These are phyloP conservation scores for Neopestalotiopsis sp. DNA, from an alignment of 2,329 filamentous ascomycete species.

Conservation along the genomic window DNA sequence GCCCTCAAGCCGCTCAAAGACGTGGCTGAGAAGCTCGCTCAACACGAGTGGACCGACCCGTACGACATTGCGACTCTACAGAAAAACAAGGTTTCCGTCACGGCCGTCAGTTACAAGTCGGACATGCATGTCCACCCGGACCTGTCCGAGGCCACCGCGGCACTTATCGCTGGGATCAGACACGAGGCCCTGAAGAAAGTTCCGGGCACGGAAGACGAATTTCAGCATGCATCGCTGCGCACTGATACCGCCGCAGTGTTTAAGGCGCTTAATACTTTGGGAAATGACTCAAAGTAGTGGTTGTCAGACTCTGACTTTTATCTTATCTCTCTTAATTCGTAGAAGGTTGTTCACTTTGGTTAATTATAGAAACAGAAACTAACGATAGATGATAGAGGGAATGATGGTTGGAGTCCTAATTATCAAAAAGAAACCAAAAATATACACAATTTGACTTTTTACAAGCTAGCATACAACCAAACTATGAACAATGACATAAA, in stretches of 20 bases:
- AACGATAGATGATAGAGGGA: not conserved
- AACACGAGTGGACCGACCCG: not conserved
- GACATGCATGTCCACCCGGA: conserved; percentile 8
- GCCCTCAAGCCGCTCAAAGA: conserved; percentile 13
- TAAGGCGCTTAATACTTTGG: not conserved
- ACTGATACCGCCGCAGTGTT: not conserved
- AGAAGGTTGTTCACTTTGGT: not conserved
- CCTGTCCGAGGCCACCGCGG: not conserved
- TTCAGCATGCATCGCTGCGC: not conserved
- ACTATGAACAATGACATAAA: too few species aligned
- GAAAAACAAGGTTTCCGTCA: not conserved
- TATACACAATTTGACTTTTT: too few species aligned
- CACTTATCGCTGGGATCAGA: not conserved
- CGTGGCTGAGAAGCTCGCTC: conserved; percentile 3
- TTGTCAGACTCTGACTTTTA: not conserved
- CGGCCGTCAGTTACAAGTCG: not conserved
- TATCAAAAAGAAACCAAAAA: too few species aligned
- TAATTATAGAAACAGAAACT: not conserved
- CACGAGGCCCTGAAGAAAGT: not conserved
- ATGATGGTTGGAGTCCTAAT: not conserved
- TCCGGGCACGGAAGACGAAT: not conserved
- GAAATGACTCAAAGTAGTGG: not conserved
- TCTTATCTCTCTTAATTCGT: not conserved
- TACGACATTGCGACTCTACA: not conserved
- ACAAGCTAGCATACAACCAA: too few species aligned